Evolutionary conservation across 2,329 filamentous ascomycete species (phyloP), one percentile per base, ranked within the genome.

Genomic region (Paecilomyces dactylethromorphus): DNA sequence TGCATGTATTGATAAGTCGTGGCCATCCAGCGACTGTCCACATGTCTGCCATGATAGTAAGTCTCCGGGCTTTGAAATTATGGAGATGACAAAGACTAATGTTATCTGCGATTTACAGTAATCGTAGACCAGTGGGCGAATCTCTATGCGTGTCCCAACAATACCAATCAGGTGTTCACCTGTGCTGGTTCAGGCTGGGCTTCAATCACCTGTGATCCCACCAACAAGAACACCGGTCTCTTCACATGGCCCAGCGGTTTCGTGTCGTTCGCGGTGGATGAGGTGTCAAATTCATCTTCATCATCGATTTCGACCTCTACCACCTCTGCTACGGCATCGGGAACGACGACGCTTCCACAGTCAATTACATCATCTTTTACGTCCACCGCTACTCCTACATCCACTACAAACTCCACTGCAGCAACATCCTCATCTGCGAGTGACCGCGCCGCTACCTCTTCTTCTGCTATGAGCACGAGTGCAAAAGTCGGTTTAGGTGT

Each of bases 1-100:
- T 1, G 55, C 58, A n/a, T 64, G 62, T 22, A 56, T 60, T 13
- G 62, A 64, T 53, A 50, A 56, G 33, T 57, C 62, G 11, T 64
- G 62, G 62, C 60, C 57, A 6, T 58, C 56, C 10, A n/a, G 54
- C 4, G 55, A 59, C 2, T 64, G 62, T 54, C 62, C 62, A 11
- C 54, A 54, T 10, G 56, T 59, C 7, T 64, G 62, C 12, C 57
- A 59, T 56, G 31, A 54, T 10, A 22, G 62, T 64, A 58, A 39
- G 35, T n/a, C n/a, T 39, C 11, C 5, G 5, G 35, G 35, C 35
- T 13, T 39, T 13, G 35, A 6, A 39, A 39, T 39, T 6, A 1
- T 39, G 7, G 13, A n/a, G 35, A 39, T 39, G 13, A 13, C 35
- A n/a, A 13, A 39, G 6, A 39, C 35, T 39, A 39, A 39, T 39